Evolutionary conservation across 2,329 filamentous ascomycete species (phyloP).

Genomic region (Cladosporium sphaerospermum): DNA sequence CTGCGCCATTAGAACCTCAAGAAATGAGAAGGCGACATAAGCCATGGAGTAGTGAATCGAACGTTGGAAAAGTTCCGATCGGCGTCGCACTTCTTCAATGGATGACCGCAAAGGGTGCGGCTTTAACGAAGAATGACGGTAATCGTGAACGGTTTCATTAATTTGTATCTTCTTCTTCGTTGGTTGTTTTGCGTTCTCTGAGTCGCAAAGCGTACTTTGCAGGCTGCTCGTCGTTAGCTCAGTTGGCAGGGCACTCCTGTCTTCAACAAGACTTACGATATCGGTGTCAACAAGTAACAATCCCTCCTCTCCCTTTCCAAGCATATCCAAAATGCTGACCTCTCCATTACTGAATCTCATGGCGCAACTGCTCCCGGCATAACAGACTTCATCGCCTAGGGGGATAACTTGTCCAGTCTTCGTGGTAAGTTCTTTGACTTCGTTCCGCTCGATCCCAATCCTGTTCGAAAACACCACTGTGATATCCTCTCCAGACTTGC

Average conservation of each 20-base stretch:
- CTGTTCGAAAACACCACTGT: conserved; percentile 68
- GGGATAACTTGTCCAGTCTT: conserved; percentile 27
- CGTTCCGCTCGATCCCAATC: conserved; percentile 52
- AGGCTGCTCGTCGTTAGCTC: background rate
- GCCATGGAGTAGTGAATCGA: too few species aligned
- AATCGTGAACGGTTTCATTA: too few species aligned
- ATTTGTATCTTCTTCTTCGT: background rate
- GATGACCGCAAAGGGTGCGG: too few species aligned
- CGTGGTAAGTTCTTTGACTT: conserved; percentile 18
- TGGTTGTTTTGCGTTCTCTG: background rate
- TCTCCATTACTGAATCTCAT: conserved; percentile 60
- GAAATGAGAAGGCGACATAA: too few species aligned
- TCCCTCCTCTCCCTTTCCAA: conserved; percentile 64
- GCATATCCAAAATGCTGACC: conserved; percentile 61
- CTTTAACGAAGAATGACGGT: too few species aligned
- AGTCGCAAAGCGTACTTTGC: conserved; percentile 1
- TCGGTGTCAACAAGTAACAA: conserved; percentile 63
- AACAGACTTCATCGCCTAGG: conserved; percentile 45
- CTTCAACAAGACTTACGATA: conserved; percentile 23
- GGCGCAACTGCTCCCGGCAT: conserved; percentile 68
- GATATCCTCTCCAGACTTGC: conserved; percentile 46
- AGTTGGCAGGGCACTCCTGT: background rate
- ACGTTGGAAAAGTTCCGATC: too few species aligned
- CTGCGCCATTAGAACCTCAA: too few species aligned
- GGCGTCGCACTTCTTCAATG: too few species aligned